A percentile compares a stretch with the other conserved stretches of the same genome.
phyloP scores from a whole-genome alignment of 495 filamentous ascomycete genomes.

The Penicillium maclennaniae region DNA sequence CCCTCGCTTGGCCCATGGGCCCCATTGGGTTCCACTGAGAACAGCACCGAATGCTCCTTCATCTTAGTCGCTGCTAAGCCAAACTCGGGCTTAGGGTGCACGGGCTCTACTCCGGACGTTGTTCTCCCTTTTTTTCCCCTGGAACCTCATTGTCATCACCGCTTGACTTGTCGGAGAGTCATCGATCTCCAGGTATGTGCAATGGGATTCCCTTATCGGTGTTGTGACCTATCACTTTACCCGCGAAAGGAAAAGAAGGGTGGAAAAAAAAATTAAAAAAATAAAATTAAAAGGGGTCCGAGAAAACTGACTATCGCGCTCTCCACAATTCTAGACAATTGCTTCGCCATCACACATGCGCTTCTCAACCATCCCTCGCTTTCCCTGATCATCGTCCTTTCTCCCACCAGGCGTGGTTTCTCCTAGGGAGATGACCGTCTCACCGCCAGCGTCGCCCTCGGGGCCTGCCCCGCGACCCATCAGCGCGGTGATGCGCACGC shows the following conservation, averaged over 20 bases:
- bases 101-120: conserved; percentile 20
- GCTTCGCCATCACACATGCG: conserved; percentile 12
- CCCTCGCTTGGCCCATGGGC: conserved; percentile 9
- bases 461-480: conserved; percentile 64
- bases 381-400: conserved; percentile 8
- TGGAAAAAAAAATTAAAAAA: neutral
- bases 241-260: conserved; percentile 16
- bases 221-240: neutral
- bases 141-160: conserved; percentile 2
- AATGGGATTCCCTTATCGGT: neutral
- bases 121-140: conserved; percentile 8
- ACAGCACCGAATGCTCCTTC: conserved; percentile 18
- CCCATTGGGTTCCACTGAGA: neutral
- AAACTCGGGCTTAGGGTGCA: conserved; percentile 17
- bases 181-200: conserved; percentile 5
- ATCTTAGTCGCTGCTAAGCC: conserved; percentile 25
- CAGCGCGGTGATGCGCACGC: conserved; percentile 80
- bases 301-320: conserved; percentile 9
- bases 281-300: conserved; percentile 18
- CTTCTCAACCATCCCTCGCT: neutral
- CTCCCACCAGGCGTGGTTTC: conserved; percentile 27
- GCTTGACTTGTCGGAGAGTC: conserved; percentile 7
- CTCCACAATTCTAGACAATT: conserved; percentile 20
- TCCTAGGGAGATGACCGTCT: conserved; percentile 45
- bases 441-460: conserved; percentile 58